Evolutionary conservation across 352 stramenopile genomes (phyloP).

Genomic region (Aphanomyces astaci): DNA sequence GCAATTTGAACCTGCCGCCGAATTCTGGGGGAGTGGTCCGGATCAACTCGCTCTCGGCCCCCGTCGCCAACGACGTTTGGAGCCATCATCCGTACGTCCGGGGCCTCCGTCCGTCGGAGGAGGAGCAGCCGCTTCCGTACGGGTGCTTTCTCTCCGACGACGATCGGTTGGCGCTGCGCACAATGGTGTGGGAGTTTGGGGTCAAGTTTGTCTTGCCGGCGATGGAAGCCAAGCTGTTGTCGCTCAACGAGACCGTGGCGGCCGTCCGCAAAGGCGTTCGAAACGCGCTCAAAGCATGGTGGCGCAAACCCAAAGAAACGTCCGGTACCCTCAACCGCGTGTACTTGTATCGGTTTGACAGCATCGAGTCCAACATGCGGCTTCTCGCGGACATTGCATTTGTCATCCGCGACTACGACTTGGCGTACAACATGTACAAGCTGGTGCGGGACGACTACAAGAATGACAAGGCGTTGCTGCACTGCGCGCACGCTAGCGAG

Average conservation of each 20-base stretch:
- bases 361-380: slow-evolving; percentile 85
- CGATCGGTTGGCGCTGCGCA: slow-evolving; percentile 50
- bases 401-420: slow-evolving; percentile 83
- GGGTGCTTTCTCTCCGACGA: slow-evolving; percentile 47
- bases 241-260: slow-evolving; percentile 83
- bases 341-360: slow-evolving; percentile 57
- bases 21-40: slow-evolving; percentile 45
- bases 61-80: slow-evolving; percentile 36
- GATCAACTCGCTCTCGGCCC: slow-evolving; percentile 50
- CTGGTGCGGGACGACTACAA: slow-evolving; percentile 88
- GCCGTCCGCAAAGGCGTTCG: slow-evolving; percentile 88
- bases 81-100: slow-evolving; percentile 56
- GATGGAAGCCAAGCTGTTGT: slow-evolving; percentile 75
- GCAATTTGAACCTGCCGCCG: slow-evolving; percentile 49
- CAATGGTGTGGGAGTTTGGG: slow-evolving; percentile 72
- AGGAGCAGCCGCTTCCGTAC: background rate
- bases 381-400: slow-evolving; percentile 86
- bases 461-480: slow-evolving; percentile 77
- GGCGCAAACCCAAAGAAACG: slow-evolving; percentile 82
- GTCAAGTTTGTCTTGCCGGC: slow-evolving; percentile 68
- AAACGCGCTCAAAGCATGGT: slow-evolving; percentile 88
- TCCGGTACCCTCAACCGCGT: slow-evolving; percentile 28
- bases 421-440: slow-evolving; percentile 85
- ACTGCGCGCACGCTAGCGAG: slow-evolving; percentile 79
- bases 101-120: background rate